Evolutionary conservation across 2,329 filamentous ascomycete genomes (phyloP), one percentile per base, ranked within the genome.

Genomic region (Clonostachys sp.): DNA sequence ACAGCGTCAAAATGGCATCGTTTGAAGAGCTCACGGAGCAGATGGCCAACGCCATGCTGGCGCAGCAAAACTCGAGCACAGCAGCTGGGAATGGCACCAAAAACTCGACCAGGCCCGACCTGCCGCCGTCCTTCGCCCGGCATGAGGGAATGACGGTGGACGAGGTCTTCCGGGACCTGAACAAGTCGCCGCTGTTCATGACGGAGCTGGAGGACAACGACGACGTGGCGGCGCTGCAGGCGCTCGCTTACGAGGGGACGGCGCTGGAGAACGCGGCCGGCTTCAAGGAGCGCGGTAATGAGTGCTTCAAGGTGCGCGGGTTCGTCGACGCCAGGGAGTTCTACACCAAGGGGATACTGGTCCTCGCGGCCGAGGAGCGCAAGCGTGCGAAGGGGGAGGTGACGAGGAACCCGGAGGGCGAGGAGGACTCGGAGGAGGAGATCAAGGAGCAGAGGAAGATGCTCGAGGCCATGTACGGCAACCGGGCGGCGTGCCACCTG

Each of bases 251-350:
- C 63, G 94, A 99, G 71, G 95, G 94, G 17, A 91, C 91, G 9
- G 83, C 89, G 44, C 77, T 84, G 10, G 92, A 97, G 64, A 86
- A 95, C 51, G 87, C 84, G 17, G 71, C 79, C 41, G 89, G 89
- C 54, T 96, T 96, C 72, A 90, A 94, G 59, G 86, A 92, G 62
- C 88, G 90, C 55, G 94, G 94, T 34, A 99, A 99, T 64, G 92
- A 97, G 58, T 84, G 81, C 59, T 95, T 95, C 61, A 77, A 79
- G 57, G 75, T 76, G 47, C 84, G 83, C 65, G 75, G 81, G 43
- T 96, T 87, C 83, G 74, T 67, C 24, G 91, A 97, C 65, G 94
- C 91, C 5, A 86, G 87, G 61, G 91, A 96, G 65, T 96, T 91
- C 65, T 99, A 99, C 65, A 81, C 79, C 33, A 94, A 95, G 70